These are phyloP conservation scores for Russula sp. DNA, from an alignment of 768 basidiomycete species.

Conservation along the genomic window DNA sequence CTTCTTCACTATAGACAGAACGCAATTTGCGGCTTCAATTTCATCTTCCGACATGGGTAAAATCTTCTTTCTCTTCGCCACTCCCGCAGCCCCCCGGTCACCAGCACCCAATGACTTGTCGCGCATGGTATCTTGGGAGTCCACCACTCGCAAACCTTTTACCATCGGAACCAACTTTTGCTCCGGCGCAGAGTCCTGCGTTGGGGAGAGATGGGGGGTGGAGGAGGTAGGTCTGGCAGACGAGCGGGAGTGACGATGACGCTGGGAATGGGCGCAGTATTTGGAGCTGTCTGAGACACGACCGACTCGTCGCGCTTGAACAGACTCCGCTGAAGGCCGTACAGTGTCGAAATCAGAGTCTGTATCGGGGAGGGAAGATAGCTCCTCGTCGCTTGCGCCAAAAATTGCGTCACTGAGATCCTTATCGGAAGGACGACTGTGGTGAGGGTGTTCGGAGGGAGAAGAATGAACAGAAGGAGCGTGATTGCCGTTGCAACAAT, in stretches of 20 bases:
- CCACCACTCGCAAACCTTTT: conserved; percentile 17
- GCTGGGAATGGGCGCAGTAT: neutral
- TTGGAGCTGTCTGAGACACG: conserved; percentile 2
- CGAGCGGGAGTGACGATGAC: conserved; percentile 12
- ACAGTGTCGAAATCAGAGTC: conserved; percentile 19
- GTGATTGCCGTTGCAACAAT: conserved; percentile 10
- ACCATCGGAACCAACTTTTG: conserved; percentile 24
- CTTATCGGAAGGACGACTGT: conserved; percentile 15
- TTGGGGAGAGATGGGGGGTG: neutral
- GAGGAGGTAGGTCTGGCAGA: conserved; percentile 3
- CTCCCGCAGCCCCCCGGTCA: neutral
- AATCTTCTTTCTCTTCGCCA: conserved; percentile 7
- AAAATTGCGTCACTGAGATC: conserved; percentile 21
- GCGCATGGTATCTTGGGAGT: conserved; percentile 14
- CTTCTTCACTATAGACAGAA: neutral
- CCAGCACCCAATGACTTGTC: neutral
- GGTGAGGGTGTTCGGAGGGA: conserved; percentile 19
- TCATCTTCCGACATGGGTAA: conserved; percentile 13
- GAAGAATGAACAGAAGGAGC: conserved; percentile 16
- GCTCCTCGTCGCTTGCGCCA: conserved; percentile 26
- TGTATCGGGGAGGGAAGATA: conserved; percentile 34
- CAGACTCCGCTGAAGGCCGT: conserved; percentile 8
- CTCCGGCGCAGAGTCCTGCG: conserved; percentile 21
- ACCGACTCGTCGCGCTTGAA: conserved; percentile 8
- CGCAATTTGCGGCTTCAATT: neutral